A percentile compares a stretch with the other conserved stretches of the same genome.
Conservation (phyloP, 73 alveolate genomes). For the Paramecium caudatum region DNA sequence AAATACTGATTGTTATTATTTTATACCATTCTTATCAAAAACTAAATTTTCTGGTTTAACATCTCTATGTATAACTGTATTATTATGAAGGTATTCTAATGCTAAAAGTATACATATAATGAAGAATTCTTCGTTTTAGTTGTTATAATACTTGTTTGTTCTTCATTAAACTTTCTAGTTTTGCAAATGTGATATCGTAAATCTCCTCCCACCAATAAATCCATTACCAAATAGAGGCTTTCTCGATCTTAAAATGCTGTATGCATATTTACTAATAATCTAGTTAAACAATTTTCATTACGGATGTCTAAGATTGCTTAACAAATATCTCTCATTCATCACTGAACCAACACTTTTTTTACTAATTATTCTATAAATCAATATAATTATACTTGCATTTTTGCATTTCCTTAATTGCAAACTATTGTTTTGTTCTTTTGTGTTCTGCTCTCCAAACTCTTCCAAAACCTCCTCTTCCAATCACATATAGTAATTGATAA, state of each 20-base stretch:
- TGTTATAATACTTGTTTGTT: slow-evolving; percentile 71
- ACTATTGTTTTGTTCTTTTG: slow-evolving; percentile 71
- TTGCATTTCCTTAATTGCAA: slow-evolving; percentile 92
- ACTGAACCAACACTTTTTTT: slow-evolving; percentile 91
- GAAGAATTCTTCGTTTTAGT: slow-evolving; percentile 78
- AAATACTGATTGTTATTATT: neutral
- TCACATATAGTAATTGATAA: slow-evolving; percentile 68
- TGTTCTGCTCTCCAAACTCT: slow-evolving; percentile 73
- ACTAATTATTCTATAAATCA: slow-evolving; percentile 79
- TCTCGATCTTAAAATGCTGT: slow-evolving; percentile 95
- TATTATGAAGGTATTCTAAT: slow-evolving; percentile 91
- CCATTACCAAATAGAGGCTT: slow-evolving; percentile 93
- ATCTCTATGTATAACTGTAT: slow-evolving; percentile 95
- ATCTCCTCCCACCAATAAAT: slow-evolving; percentile 93
- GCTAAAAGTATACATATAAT: slow-evolving; percentile 84
- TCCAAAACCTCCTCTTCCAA: slow-evolving; percentile 84
- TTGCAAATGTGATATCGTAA: slow-evolving; percentile 82
- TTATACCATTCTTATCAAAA: slow-evolving; percentile 83
- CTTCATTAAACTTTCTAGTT: slow-evolving; percentile 77
- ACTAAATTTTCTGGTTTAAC: slow-evolving; percentile 97
- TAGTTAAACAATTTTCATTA: slow-evolving; percentile 50
- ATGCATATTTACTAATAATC: slow-evolving; percentile 93
- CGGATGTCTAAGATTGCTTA: slow-evolving; percentile 86
- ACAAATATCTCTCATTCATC: slow-evolving; percentile 87
- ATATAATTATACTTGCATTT: slow-evolving; percentile 77